Evolutionary conservation across 345 rosid species (phyloP).

Genomic region (Anacardium occidentale): DNA sequence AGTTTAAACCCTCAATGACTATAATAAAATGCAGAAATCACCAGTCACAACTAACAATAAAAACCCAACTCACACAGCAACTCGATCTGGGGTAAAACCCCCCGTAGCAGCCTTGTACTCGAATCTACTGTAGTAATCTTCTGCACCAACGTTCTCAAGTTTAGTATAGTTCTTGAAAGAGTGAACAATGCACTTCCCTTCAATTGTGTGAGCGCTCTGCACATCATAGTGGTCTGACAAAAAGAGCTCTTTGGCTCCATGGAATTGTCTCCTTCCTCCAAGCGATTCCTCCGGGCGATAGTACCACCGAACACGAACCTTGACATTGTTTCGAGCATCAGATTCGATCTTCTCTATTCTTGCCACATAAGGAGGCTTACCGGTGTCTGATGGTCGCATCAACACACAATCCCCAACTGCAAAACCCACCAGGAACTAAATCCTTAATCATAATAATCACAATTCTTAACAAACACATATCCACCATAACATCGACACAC

Average conservation of each 20-base stretch:
- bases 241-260: constrained; percentile 87
- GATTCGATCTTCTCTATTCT: constrained; percentile 77
- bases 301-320: constrained; percentile 81
- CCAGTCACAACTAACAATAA: constrained; percentile 3
- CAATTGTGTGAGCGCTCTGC: constrained; percentile 80
- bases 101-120: constrained; percentile 89
- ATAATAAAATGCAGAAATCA: background rate
- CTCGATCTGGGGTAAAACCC: constrained; percentile 74
- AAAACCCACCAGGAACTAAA: constrained; percentile 19
- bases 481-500: constrained; percentile 8
- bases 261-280: constrained; percentile 86
- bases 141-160: constrained; percentile 72
- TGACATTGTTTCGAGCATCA: constrained; percentile 59
- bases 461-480: background rate
- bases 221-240: constrained; percentile 80
- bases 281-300: constrained; percentile 84
- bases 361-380: constrained; percentile 78
- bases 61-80: constrained; percentile 77
- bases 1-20: constrained; percentile 20
- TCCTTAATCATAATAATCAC: constrained; percentile 7
- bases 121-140: constrained; percentile 81
- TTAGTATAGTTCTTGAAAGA: constrained; percentile 71
- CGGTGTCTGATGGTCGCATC: constrained; percentile 76
- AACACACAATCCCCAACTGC: constrained; percentile 80
- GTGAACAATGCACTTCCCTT: constrained; percentile 83